phyloP scores from a whole-genome alignment of 108 stramenopile species.

The Nitzschia inconspicua region DNA sequence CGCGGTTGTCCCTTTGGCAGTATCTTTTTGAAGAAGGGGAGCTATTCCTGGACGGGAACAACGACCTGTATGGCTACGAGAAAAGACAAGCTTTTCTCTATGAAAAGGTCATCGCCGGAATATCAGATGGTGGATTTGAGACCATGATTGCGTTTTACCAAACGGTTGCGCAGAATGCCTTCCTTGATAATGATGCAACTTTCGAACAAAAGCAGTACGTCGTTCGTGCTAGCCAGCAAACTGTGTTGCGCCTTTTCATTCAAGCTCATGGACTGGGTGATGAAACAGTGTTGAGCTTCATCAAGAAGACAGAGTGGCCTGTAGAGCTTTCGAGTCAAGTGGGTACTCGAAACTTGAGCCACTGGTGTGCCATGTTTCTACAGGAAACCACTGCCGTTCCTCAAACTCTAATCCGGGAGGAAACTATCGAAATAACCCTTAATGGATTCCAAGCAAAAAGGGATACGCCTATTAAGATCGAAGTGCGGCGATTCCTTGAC shows the following conservation, averaged over 20 bases:
- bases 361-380: conserved; percentile 21
- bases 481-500: not conserved
- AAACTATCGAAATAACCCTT: too few relatives aligned
- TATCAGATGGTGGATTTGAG: not conserved
- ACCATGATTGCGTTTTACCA: conserved; percentile 23
- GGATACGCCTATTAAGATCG: too few relatives aligned
- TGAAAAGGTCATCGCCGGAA: conserved; percentile 2
- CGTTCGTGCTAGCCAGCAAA: conserved; percentile 31
- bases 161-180: conserved; percentile 4
- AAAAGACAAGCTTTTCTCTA: conserved; percentile 24
- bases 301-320: conserved; percentile 23
- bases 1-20: conserved; percentile 14
- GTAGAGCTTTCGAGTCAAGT: not conserved
- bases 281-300: conserved; percentile 6
- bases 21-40: conserved; percentile 13
- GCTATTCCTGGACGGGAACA: conserved; percentile 24
- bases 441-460: too few relatives aligned
- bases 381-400: conserved; percentile 9
- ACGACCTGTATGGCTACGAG: not conserved
- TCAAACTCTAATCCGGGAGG: not conserved
- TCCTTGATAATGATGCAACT: conserved; percentile 10
- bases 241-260: conserved; percentile 23
- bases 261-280: conserved; percentile 18
- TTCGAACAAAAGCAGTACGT: conserved; percentile 28
- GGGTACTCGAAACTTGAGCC: conserved; percentile 4